phyloP scores from a whole-genome alignment of 345 rosid genomes.

The Citrus mangshanensis region DNA sequence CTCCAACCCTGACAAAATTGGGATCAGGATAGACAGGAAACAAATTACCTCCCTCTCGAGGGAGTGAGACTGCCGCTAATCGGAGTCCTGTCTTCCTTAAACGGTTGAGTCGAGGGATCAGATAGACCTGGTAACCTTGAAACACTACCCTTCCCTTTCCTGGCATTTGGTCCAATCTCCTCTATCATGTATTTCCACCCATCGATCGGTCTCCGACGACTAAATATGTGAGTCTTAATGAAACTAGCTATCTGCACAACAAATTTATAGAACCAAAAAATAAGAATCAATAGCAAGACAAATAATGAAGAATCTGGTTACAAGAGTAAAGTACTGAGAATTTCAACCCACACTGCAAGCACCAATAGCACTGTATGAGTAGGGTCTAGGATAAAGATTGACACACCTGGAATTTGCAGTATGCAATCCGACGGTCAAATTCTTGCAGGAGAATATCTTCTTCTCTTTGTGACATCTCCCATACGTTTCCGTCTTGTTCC shows the following conservation, averaged over 20 bases:
- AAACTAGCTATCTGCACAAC: conserved; percentile 86
- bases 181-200: conserved; percentile 98
- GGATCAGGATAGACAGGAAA: background rate
- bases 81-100: conserved; percentile 57
- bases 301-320: background rate
- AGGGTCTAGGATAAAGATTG: no score
- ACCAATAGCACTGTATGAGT: background rate
- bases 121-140: conserved; percentile 79
- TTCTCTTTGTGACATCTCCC: conserved; percentile 99
- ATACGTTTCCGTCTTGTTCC: conserved; percentile 75
- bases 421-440: conserved; percentile 84
- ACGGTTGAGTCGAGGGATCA: conserved; percentile 81
- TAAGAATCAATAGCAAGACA: background rate
- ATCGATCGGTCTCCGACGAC: conserved; percentile 92
- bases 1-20: background rate
- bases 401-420: conserved; percentile 83
- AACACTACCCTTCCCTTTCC: conserved; percentile 89
- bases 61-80: conserved; percentile 27
- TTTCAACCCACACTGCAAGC: background rate
- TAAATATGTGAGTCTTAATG: conserved; percentile 87
- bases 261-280: conserved; percentile 1
- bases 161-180: conserved; percentile 94
- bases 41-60: conserved; percentile 38
- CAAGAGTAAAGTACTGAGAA: background rate
- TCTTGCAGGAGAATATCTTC: conserved; percentile 95